Conservation (phyloP, 495 filamentous ascomycete species). For the Talaromyces adpressus region DNA sequence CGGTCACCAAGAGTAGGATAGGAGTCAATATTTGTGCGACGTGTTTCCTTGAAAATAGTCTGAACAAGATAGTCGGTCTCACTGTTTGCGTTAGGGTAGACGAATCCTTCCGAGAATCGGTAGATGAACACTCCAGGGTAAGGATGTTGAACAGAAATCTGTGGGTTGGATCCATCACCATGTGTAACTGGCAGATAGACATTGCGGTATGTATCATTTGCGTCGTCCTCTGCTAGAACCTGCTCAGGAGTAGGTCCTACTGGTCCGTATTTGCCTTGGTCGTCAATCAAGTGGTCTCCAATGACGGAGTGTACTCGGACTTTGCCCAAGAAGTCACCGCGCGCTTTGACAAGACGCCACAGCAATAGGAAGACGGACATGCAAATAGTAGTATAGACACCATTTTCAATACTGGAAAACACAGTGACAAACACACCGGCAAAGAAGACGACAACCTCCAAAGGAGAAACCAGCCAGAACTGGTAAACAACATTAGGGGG, state of each 20-base stretch:
- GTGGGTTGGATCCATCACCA: conserved; percentile 83
- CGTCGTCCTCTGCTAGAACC: conserved; percentile 15
- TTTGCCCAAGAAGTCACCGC: conserved; percentile 79
- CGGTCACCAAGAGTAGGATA: conserved; percentile 70
- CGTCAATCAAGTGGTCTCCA: conserved; percentile 72
- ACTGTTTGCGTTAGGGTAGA: conserved; percentile 90
- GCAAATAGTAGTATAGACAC: conserved; percentile 81
- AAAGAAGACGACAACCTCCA: conserved; percentile 93
- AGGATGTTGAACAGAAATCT: conserved; percentile 68
- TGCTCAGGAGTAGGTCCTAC: conserved; percentile 31
- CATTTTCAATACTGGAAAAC: conserved; percentile 82
- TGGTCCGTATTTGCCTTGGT: conserved; percentile 49
- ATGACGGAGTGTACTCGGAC: conserved; percentile 86
- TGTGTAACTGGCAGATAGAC: conserved; percentile 90
- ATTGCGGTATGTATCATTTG: conserved; percentile 44
- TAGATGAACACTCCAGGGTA: conserved; percentile 97
- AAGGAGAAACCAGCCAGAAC: conserved; percentile 88
- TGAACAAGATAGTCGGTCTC: conserved; percentile 76
- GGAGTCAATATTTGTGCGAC: conserved; percentile 61
- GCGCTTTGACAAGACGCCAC: conserved; percentile 77
- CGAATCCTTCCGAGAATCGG: conserved; percentile 92
- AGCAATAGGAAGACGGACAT: conserved; percentile 73
- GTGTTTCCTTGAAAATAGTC: conserved; percentile 68
- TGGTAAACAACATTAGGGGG: conserved; percentile 90
- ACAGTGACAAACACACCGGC: conserved; percentile 86